Conservation (phyloP, 2,329 filamentous ascomycete species). For the Hypoxylon sp. region DNA sequence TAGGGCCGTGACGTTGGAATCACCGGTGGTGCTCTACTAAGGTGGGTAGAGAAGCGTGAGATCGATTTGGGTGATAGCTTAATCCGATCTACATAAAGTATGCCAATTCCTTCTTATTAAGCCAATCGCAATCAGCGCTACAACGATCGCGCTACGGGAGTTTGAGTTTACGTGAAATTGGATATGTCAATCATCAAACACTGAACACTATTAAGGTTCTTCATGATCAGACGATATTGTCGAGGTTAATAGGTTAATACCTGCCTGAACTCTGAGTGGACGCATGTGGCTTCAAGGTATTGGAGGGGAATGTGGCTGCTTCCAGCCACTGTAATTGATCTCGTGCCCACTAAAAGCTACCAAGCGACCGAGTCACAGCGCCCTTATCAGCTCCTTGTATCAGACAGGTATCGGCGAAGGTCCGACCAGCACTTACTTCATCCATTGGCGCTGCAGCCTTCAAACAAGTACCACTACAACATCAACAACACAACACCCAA, state of each 20-base stretch:
- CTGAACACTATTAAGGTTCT: neutral
- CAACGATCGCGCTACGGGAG: neutral
- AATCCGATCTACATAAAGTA: slow-evolving; percentile 2
- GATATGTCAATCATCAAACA: neutral
- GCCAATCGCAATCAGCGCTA: neutral
- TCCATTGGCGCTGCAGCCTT: slow-evolving; percentile 21
- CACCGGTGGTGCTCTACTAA: neutral
- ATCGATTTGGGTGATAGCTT: slow-evolving; percentile 13
- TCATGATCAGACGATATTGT: slow-evolving; percentile 2
- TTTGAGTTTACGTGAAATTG: neutral
- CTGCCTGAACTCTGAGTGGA: slow-evolving; percentile 4
- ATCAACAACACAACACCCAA: slow-evolving; percentile 34
- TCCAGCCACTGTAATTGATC: slow-evolving; percentile 38
- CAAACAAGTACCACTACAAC: slow-evolving; percentile 23
- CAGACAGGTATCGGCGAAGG: slow-evolving; percentile 38
- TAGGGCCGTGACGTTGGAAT: slow-evolving; percentile 1
- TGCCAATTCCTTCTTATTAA: neutral
- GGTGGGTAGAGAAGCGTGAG: neutral
- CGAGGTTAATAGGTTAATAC: slow-evolving; percentile 1
- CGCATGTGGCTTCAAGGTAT: slow-evolving; percentile 30
- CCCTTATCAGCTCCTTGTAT: slow-evolving; percentile 41
- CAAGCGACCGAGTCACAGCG: slow-evolving; percentile 19
- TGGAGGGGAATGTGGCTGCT: slow-evolving; percentile 28
- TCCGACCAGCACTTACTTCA: slow-evolving; percentile 29
- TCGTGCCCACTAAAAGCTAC: slow-evolving; percentile 31